Base-by-base conservation (phyloP, 2,329 filamentous ascomycete genomes). In the Chlorencoelia australis region DNA sequence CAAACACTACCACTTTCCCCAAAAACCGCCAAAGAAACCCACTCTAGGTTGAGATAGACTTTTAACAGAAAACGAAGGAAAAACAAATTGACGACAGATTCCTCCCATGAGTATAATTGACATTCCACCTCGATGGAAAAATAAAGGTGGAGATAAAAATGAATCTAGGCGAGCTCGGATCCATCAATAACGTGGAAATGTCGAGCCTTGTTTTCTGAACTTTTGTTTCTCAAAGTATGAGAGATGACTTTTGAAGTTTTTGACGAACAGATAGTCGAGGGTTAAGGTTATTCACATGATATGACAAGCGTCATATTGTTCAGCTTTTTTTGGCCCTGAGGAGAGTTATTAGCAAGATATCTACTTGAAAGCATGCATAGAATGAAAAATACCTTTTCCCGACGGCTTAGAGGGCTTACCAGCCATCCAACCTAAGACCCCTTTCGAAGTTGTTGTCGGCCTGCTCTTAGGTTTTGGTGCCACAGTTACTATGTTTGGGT, bases 151-250 rank as follows among this genome's bases (percentile, higher is more conserved):
- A n/a, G n/a, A n/a, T n/a, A n/a, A n/a, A n/a, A n/a, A n/a, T 58
- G 50, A 41, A 50, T 49, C 46, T 29, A 52, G 46, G 42, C 51
- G n/a, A 47, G 51, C 62, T 59, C 56, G 61, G 56, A 59, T 64
- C 66, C 60, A 65, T 65, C 57, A 31, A 11, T 37, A 39, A 33
- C 13, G 27, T 24, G 38, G 35, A 46, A 35, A 40, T 37, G 24
- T 29, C 30, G 33, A 24, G 32, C 30, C 30, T 20, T 17, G 28
- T 39, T 38, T 7, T 14, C 13, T 39, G 19, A 17, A 26, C 14
- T 28, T 19, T 30, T 34, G 10, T 32, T 33, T 30, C 16, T 40
- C 17, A 24, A 29, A 34, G 37, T 30, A 41, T 16, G 25, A 21
- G 27, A 27, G 28, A 26, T 30, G 11, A 33, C 34, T 25, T 9